These are phyloP conservation scores for Dothideomycetidae sp. DNA, from an alignment of 2,329 filamentous ascomycete species.

Conservation along the genomic window DNA sequence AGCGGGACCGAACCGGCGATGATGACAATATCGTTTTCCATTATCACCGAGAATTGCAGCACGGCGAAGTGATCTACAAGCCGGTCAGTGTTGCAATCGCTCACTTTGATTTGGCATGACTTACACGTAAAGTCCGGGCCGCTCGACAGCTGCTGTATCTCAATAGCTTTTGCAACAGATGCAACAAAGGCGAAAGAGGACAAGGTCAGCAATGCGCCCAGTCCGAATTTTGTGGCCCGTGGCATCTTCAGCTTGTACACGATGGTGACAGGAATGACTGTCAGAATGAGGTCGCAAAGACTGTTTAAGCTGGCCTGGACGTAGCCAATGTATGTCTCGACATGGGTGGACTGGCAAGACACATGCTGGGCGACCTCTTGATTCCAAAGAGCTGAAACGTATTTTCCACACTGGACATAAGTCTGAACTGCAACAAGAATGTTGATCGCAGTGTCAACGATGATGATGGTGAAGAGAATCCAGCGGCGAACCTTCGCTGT, in stretches of 20 bases:
- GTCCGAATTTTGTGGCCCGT: constrained; percentile 3
- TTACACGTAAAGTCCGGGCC: constrained; percentile 10
- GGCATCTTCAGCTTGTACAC: constrained; percentile 10
- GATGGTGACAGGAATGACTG: constrained; percentile 9
- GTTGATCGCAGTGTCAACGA: constrained; percentile 9
- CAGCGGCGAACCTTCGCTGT: not conserved
- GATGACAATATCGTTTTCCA: constrained; percentile 13
- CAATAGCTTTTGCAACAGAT: constrained; percentile 11
- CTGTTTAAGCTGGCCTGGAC: constrained; percentile 8
- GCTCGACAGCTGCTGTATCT: constrained; percentile 9
- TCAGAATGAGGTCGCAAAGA: constrained; percentile 9
- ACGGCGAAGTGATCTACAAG: constrained; percentile 7
- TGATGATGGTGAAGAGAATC: constrained; percentile 5
- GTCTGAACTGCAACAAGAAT: constrained; percentile 6
- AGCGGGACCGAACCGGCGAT: constrained; percentile 11
- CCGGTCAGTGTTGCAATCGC: not conserved
- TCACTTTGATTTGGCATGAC: not conserved
- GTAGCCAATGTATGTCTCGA: constrained; percentile 8
- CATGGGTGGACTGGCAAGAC: constrained; percentile 6
- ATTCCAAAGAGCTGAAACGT: constrained; percentile 11
- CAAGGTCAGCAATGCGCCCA: constrained; percentile 7
- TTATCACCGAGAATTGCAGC: constrained; percentile 11
- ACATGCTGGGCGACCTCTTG: constrained; percentile 2
- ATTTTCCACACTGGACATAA: constrained; percentile 9
- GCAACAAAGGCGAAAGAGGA: constrained; percentile 10